Percentiles rank a stretch among this genome's conserved stretches.
These are phyloP conservation scores for Lachnellula occidentalis DNA, from an alignment of 2,329 filamentous ascomycete species.

Conservation along the genomic window DNA sequence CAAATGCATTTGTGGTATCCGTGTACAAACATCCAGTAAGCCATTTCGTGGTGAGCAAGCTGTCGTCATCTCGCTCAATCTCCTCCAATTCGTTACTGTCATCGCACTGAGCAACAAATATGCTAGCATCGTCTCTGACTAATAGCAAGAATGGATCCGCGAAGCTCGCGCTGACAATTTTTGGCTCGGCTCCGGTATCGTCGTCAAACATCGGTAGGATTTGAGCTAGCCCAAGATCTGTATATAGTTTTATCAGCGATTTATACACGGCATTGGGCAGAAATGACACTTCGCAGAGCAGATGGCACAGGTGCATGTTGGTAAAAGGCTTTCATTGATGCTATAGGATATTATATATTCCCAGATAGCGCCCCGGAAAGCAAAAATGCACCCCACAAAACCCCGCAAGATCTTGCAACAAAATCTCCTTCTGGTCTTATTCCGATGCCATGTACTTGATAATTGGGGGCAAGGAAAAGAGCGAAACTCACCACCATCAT, in stretches of 20 bases:
- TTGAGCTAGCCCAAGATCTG: conserved; percentile 80
- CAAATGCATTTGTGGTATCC: conserved; percentile 56
- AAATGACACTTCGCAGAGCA: conserved; percentile 17
- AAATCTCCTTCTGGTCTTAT: conserved; percentile 12
- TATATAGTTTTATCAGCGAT: conserved; percentile 14
- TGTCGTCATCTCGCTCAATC: conserved; percentile 56
- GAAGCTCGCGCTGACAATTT: conserved; percentile 76
- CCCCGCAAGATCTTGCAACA: conserved; percentile 1
- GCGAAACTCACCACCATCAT: conserved; percentile 69
- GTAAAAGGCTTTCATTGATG: conserved; percentile 36
- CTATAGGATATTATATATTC: conserved; percentile 33
- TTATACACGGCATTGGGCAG: conserved; percentile 1
- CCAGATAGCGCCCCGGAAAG: conserved; percentile 31
- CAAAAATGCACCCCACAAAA: conserved; percentile 10
- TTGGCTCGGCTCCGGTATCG: conserved; percentile 74
- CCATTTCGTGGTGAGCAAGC: conserved; percentile 64
- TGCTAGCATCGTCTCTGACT: conserved; percentile 75
- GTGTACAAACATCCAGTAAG: conserved; percentile 76
- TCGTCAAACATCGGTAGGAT: conserved; percentile 93
- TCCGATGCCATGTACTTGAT: conserved; percentile 3
- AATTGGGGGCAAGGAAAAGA: conserved; percentile 13
- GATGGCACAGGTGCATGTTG: conserved; percentile 27
- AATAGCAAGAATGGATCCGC: conserved; percentile 81
- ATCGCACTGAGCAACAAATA: conserved; percentile 74
- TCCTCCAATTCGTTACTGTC: conserved; percentile 81